Evolutionary conservation across 1,284 basidiomycete species (phyloP), one percentile per base, ranked within the genome.

Genomic region (Ustilago curta): DNA sequence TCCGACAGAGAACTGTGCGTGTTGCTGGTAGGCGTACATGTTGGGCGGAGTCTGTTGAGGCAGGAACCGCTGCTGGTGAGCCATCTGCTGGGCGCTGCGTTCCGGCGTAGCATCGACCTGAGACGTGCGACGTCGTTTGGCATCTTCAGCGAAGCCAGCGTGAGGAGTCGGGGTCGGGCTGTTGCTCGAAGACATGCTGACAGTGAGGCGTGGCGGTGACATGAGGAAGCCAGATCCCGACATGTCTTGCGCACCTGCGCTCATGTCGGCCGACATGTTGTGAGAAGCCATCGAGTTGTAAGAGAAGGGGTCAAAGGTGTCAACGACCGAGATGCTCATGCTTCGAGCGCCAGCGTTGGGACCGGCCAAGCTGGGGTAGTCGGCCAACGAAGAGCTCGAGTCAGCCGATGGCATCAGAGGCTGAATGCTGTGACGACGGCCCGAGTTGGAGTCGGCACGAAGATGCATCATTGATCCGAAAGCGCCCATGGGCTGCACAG

Each of bases 121-220:
- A 27, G 65, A 59, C 2, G 73, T 76, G 42, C 78, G 66, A 44
- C 75, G 68, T n/a, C 78, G 65, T 58, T 81, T 80, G 37, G 59
- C 66, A 23, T 81, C 79, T 16, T 80, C 77, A 1, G 51, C 32
- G 12, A 64, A 50, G 25, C 57, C 61, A 8, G n/a, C 69, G 9
- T 45, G 18, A 4, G 60, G 53, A 18, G 56, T 50, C 6, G 70
- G 60, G 0, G 63, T 57, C 1, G 72, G 59, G 31, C 51, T 70
- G 51, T 53, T 52, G 42, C 56, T 66, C 40, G 52, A 53, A 12
- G 72, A 73, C 61, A 79, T 66, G 59, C 76, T 80, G 51, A 81
- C 78, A 2, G 78, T 81, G 27, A 80, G 65, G 29, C 79, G 71
- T 11, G 79, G 79, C 2, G 79, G 79, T n/a, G 79, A 81, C 62